These are phyloP conservation scores for Talaromyces sp. DNA, from an alignment of 2,329 filamentous ascomycete species.

Conservation along the genomic window DNA sequence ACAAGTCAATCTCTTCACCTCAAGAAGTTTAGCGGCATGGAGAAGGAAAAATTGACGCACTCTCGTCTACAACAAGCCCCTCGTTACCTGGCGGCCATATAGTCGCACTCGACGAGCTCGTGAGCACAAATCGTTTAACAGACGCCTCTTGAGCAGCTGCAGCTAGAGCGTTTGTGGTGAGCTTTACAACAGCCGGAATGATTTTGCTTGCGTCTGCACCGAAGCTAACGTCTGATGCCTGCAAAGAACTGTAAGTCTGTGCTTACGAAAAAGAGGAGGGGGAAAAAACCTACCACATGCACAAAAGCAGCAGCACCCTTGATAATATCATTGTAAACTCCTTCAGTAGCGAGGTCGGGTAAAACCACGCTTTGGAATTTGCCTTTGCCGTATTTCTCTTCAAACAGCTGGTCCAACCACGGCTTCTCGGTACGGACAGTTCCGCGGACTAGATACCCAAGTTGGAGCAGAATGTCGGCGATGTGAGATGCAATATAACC, in stretches of 20 bases:
- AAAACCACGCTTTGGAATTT: slow-evolving; percentile 33
- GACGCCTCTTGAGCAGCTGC: slow-evolving; percentile 5
- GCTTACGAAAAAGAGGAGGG: neutral
- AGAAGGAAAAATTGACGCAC: neutral
- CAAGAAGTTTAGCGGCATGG: neutral
- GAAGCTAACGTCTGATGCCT: slow-evolving; percentile 5
- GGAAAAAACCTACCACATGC: neutral
- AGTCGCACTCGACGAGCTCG: neutral
- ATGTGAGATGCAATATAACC: slow-evolving; percentile 40
- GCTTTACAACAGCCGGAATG: neutral
- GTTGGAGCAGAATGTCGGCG: slow-evolving; percentile 33
- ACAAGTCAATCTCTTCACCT: neutral
- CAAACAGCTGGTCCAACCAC: slow-evolving; percentile 26
- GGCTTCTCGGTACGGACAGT: slow-evolving; percentile 31
- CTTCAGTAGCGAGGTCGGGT: slow-evolving; percentile 30
- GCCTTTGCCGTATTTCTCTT: slow-evolving; percentile 18
- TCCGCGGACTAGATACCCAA: slow-evolving; percentile 40
- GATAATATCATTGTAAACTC: neutral
- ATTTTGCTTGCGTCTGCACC: neutral
- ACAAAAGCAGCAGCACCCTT: neutral
- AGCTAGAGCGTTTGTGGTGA: neutral
- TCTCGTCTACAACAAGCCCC: slow-evolving; percentile 17
- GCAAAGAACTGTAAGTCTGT: neutral
- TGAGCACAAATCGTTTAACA: slow-evolving; percentile 7
- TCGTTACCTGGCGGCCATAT: neutral